Conservation (phyloP, 495 filamentous ascomycete genomes). For the Parmelia sp. region DNA sequence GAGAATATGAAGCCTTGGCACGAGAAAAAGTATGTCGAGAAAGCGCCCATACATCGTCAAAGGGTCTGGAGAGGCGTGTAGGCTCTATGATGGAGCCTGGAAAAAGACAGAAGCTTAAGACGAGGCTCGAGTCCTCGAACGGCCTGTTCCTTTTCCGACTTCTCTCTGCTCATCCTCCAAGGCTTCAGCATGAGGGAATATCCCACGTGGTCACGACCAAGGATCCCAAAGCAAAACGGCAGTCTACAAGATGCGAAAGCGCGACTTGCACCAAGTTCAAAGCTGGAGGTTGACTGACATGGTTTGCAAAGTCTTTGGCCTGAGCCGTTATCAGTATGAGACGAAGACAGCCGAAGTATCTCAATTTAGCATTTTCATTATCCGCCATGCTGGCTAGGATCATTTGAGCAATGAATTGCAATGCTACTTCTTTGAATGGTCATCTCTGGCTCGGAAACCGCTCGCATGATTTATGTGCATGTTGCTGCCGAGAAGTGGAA, state of each 20-base stretch:
- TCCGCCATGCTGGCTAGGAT: not conserved
- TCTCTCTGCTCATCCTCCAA: not conserved
- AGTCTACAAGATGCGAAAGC: not conserved
- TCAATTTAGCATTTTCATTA: not conserved
- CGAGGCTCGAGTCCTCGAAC: too few species aligned
- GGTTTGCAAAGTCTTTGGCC: not conserved
- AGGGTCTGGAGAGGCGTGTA: too few species aligned
- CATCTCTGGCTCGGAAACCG: not conserved
- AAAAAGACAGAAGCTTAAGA: not conserved
- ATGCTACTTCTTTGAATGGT: not conserved
- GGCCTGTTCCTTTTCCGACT: too few species aligned
- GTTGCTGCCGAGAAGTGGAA: not conserved
- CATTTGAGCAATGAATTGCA: not conserved
- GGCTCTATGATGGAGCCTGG: not conserved
- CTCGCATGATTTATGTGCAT: not conserved
- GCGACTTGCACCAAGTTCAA: not conserved
- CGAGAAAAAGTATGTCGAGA: not conserved
- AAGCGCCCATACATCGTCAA: not conserved
- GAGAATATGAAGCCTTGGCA: conserved; percentile 7
- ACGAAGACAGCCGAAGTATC: not conserved
- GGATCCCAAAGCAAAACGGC: not conserved
- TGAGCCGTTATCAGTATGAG: not conserved
- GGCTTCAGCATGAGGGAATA: not conserved
- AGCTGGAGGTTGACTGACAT: not conserved
- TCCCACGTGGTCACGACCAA: not conserved